Conservation (phyloP, 2,329 filamentous ascomycete species). For the Fusarium tupiense region DNA sequence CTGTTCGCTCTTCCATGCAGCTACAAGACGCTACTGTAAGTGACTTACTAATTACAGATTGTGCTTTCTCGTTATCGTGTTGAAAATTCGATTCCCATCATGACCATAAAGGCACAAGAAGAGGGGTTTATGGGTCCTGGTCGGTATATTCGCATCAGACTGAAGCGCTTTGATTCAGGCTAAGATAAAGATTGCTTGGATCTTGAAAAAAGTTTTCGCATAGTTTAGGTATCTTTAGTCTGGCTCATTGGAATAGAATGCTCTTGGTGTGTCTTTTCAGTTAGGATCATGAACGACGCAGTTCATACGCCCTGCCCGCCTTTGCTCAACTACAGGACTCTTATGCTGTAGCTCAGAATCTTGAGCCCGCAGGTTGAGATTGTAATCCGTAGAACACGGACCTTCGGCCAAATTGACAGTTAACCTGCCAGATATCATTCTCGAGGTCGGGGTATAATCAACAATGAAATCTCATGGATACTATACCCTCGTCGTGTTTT, state of each 20-base stretch:
- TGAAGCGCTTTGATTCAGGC: not conserved
- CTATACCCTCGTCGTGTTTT: not conserved
- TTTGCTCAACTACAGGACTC: not conserved
- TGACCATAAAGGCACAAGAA: conserved; percentile 1
- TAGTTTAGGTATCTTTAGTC: not conserved
- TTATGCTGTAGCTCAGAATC: not conserved
- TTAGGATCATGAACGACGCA: not conserved
- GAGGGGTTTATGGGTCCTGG: conserved; percentile 12
- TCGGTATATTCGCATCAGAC: conserved; percentile 3
- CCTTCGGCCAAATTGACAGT: not conserved
- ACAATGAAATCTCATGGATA: not conserved
- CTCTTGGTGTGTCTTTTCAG: not conserved
- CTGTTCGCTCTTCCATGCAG: conserved; percentile 25
- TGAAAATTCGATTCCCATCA: conserved; percentile 15
- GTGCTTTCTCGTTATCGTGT: conserved; percentile 17
- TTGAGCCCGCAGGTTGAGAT: not conserved
- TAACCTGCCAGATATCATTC: not conserved
- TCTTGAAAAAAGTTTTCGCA: not conserved
- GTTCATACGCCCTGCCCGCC: not conserved
- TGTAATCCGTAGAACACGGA: not conserved
- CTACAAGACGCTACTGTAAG: conserved; percentile 15
- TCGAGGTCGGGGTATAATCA: not conserved
- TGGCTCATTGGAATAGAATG: not conserved
- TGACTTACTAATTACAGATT: conserved; percentile 27
- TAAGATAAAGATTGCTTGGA: not conserved